Evolutionary conservation across 257 asterid species (phyloP), one percentile per base, ranked within the genome.

Genomic region (Scutellaria minor): DNA sequence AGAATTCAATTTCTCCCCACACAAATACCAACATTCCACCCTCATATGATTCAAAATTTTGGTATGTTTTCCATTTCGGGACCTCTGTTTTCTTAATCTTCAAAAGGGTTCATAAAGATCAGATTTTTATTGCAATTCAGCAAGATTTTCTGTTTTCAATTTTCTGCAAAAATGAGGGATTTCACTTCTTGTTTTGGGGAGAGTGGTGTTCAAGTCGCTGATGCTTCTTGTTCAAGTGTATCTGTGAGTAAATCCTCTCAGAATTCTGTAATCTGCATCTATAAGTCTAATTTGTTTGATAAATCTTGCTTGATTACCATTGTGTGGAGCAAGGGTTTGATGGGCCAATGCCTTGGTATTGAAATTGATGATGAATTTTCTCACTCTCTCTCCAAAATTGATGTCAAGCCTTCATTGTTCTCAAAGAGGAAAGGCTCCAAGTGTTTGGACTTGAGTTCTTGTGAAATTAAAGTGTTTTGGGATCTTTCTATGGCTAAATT

Each of bases 121-220:
- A 42, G 39, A 6, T 62, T 52, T 68, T 63, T 71, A 24, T 63
- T 57, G 73, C 66, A 52, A 60, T 56, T 1, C 37, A 73, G 57
- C 71, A 31, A 31, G 37, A 31, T 31, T 31, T 31, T 31, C 37
- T 31, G 37, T 31, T 31, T 31, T 31, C 37, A 31, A 31, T 31
- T 31, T 4, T 1, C 37, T 31, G 37, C 2, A 31, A 31, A 31
- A 31, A 31, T 31, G 37, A 91, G 96, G 87, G 97, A 91, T 39
- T 93, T 93, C 47, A 96, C 97, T 48, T 93, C 98, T 78, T 93
- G 98, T 73, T 93, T 89, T 72, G 94, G 98, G 55, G 97, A 91
- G 64, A 93, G 82, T 81, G 96, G 98, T 11, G 96, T 93, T 76
- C 98, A 91, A 75, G 96, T 93, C 46, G 96, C 96, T 52, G 98